A percentile compares a stretch with the other conserved stretches of the same genome.
phyloP scores from a whole-genome alignment of 306 rosid species.

The Chamaecrista fasciculata region DNA sequence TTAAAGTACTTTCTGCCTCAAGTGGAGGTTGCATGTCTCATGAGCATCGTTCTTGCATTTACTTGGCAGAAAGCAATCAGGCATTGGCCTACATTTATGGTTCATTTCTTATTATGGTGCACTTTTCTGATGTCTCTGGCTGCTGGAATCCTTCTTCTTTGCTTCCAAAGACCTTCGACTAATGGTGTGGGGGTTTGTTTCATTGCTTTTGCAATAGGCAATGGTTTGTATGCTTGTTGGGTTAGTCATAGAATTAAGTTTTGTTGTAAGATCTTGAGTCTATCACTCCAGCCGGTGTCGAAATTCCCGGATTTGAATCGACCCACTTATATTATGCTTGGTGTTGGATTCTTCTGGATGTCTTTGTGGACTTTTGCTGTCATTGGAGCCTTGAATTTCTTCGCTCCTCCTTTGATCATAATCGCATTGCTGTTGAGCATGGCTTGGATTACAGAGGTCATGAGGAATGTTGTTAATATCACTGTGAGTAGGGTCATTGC shows the following conservation, averaged over 20 bases:
- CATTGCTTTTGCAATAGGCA: conserved; percentile 75
- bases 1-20: conserved; percentile 67
- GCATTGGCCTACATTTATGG: conserved; percentile 79
- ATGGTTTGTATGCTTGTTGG: conserved; percentile 93
- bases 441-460: conserved; percentile 87
- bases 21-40: conserved; percentile 79
- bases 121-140: conserved; percentile 66
- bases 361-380: conserved; percentile 86
- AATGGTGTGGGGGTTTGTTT: conserved; percentile 87
- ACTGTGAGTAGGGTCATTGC: conserved; percentile 89
- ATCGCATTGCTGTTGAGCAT: conserved; percentile 62
- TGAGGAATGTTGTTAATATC: conserved; percentile 89
- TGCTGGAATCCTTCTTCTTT: conserved; percentile 81
- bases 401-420: conserved; percentile 62
- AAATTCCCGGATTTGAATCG: conserved; percentile 67
- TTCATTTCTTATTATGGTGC: conserved; percentile 79
- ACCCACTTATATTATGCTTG: conserved; percentile 78
- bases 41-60: conserved; percentile 82
- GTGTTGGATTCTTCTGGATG: conserved; percentile 80
- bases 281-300: conserved; percentile 70
- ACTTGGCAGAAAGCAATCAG: conserved; percentile 84
- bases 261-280: conserved; percentile 61
- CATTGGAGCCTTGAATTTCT: conserved; percentile 81
- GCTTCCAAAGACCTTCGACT: conserved; percentile 78
- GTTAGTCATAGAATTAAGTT: conserved; percentile 61